Percentiles rank a stretch among this genome's conserved stretches.
These are phyloP conservation scores for Backusella australiensis DNA, from an alignment of 192 early-diverging fungal genomes.

Conservation along the genomic window DNA sequence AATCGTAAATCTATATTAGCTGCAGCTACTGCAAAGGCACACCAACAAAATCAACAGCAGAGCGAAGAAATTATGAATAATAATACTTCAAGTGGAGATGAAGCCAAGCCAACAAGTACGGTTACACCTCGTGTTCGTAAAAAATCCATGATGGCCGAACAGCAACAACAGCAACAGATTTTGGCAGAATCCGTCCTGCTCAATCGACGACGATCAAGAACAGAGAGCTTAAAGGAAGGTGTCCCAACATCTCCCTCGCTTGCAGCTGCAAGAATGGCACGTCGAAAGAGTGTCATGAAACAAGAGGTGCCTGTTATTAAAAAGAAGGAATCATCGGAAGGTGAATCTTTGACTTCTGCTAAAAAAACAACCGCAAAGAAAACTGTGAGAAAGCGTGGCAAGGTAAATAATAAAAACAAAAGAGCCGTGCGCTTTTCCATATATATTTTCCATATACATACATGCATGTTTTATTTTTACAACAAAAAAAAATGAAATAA, in stretches of 20 bases:
- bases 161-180: background rate
- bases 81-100: background rate
- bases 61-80: background rate
- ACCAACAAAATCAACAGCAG: background rate
- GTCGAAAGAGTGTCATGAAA: conserved; percentile 9
- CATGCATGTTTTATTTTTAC: background rate
- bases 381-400: conserved; percentile 27
- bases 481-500: background rate
- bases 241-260: conserved; percentile 22
- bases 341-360: background rate
- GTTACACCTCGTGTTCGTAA: background rate
- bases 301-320: background rate
- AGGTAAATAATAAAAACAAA: conserved; percentile 18
- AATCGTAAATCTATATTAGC: conserved; percentile 11
- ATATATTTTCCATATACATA: background rate
- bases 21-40: background rate
- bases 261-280: conserved; percentile 8
- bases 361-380: background rate
- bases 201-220: conserved; percentile 18
- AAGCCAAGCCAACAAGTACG: background rate
- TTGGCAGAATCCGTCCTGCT: background rate
- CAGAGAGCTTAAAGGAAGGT: conserved; percentile 30
- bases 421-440: conserved; percentile 1
- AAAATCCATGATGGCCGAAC: background rate
- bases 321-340: background rate